Evolutionary conservation across 2,329 filamentous ascomycete genomes (phyloP).

Genomic region (Colletotrichum tropicicola): DNA sequence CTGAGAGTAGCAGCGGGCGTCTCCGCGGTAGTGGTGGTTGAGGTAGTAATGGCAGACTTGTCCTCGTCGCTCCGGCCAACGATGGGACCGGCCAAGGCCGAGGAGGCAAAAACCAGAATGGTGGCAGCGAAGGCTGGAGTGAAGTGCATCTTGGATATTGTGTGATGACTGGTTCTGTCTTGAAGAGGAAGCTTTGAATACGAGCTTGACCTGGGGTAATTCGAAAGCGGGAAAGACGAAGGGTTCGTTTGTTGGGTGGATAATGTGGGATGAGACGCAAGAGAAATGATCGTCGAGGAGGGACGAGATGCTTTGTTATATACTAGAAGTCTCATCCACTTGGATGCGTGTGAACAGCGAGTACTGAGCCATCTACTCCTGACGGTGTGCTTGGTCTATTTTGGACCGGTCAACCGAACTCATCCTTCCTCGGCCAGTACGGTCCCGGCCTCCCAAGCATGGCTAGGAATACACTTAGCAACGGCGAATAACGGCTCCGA

Average conservation of each 20-base stretch:
- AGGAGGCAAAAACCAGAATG: constrained; percentile 49
- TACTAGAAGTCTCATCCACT: neutral
- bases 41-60: no score
- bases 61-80: no score
- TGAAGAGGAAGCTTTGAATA: neutral
- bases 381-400: constrained; percentile 7
- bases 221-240: neutral
- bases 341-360: neutral
- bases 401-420: constrained; percentile 5
- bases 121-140: constrained; percentile 41
- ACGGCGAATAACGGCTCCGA: neutral
- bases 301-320: constrained; percentile 12
- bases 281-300: neutral
- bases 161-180: constrained; percentile 5
- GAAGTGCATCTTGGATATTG: constrained; percentile 41
- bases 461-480: neutral
- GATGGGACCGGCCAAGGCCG: constrained; percentile 37
- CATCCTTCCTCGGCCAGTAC: constrained; percentile 8
- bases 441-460: neutral
- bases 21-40: no score
- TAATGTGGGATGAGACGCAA: constrained; percentile 4
- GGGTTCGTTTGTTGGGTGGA: neutral
- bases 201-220: neutral
- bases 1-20: constrained; percentile 28
- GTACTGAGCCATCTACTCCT: neutral